Percentiles rank a stretch among this genome's conserved stretches.
Conservation (phyloP, 331 rosid genomes). For the Malus hybrid region DNA sequence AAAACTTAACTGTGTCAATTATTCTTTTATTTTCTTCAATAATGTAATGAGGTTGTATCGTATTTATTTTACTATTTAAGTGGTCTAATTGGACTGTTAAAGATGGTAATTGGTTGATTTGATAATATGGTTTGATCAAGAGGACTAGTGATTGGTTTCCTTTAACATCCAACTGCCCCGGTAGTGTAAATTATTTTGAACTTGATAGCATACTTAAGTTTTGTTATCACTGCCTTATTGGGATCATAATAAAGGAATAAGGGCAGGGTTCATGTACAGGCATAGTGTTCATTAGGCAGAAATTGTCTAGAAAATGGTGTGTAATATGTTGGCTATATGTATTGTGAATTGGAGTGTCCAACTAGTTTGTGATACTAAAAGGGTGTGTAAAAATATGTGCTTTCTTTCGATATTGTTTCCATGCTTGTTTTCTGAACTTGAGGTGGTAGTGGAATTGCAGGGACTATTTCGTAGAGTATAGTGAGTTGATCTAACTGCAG, state of each 20-base stretch:
- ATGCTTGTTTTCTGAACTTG: no score
- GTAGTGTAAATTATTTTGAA: not conserved
- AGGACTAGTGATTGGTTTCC: not conserved
- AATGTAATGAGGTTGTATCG: not conserved
- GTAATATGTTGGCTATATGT: no score
- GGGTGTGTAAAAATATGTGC: no score
- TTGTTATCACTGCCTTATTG: not conserved
- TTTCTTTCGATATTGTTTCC: no score
- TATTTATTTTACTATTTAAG: not conserved
- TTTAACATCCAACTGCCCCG: not conserved
- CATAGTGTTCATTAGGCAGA: no score
- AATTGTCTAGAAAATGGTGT: no score
- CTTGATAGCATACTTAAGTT: not conserved
- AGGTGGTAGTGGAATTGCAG: no score
- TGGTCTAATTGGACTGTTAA: not conserved
- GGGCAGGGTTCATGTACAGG: no score
- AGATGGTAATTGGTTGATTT: not conserved
- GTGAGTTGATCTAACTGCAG: no score
- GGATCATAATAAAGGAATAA: not conserved
- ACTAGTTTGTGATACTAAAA: no score
- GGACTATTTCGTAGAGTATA: no score
- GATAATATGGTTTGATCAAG: not conserved
- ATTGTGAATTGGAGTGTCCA: no score
- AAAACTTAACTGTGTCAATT: not conserved
- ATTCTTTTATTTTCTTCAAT: not conserved